Evolutionary conservation across 495 filamentous ascomycete species (phyloP).

Genomic region (Trichocladium uniseriatum): DNA sequence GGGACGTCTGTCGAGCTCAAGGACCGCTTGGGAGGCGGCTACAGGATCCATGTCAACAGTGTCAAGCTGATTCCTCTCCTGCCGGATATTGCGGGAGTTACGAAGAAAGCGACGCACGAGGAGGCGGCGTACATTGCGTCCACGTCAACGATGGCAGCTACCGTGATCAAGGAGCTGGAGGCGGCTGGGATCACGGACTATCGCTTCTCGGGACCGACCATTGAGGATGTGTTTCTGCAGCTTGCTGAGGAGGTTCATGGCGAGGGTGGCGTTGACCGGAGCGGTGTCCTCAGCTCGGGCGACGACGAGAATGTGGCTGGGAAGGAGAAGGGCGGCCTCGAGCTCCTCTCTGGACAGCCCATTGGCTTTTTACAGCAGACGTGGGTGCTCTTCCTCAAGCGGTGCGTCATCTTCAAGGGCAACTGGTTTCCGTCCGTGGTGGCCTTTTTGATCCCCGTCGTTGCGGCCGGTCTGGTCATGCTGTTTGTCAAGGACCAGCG

Average conservation of each 20-base stretch:
- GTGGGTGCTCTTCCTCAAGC: slow-evolving; percentile 65
- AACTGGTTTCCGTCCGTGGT: slow-evolving; percentile 66
- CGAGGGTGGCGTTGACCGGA: slow-evolving; percentile 19
- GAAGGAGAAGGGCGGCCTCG: slow-evolving; percentile 30
- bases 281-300: slow-evolving; percentile 10
- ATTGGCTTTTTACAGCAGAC: slow-evolving; percentile 57
- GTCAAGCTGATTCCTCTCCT: slow-evolving; percentile 32
- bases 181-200: slow-evolving; percentile 54
- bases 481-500: slow-evolving; percentile 54
- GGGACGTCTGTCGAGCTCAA: slow-evolving; percentile 75
- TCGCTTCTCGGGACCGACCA: slow-evolving; percentile 71
- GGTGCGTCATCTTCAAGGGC: slow-evolving; percentile 62
- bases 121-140: slow-evolving; percentile 60
- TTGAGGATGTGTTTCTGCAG: slow-evolving; percentile 80
- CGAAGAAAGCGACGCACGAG: slow-evolving; percentile 52
- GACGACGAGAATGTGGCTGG: slow-evolving; percentile 20
- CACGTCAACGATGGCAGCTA: slow-evolving; percentile 51
- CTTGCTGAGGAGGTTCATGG: slow-evolving; percentile 59
- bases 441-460: slow-evolving; percentile 63
- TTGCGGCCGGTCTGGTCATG: slow-evolving; percentile 65
- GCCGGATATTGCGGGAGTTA: slow-evolving; percentile 46
- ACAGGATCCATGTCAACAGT: slow-evolving; percentile 61
- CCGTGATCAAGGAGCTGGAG: slow-evolving; percentile 60
- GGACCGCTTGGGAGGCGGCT: slow-evolving; percentile 59
- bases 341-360: slow-evolving; percentile 57